A percentile compares a stretch with the other conserved stretches of the same genome.
phyloP scores from a whole-genome alignment of 2,329 filamentous ascomycete species.

The Hypocrella siamensis region DNA sequence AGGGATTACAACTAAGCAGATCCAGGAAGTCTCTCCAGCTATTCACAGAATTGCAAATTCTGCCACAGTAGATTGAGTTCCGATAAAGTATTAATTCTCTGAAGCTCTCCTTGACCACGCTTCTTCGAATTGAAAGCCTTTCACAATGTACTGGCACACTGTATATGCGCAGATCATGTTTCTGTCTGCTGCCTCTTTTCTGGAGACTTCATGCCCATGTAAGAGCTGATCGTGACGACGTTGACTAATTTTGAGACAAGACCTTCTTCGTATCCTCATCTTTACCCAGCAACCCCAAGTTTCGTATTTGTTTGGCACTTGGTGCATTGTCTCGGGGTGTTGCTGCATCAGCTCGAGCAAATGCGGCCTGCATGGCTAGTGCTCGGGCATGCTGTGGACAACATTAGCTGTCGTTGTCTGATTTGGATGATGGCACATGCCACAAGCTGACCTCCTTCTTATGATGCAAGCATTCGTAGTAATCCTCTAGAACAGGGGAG shows the following conservation, averaged over 20 bases:
- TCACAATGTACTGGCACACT: no score
- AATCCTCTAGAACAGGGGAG: constrained; percentile 73
- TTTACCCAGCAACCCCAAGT: constrained; percentile 68
- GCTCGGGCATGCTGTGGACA: constrained; percentile 55
- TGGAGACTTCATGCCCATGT: no score
- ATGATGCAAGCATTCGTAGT: constrained; percentile 98
- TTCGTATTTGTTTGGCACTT: constrained; percentile 73
- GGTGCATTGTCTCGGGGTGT: constrained; percentile 67
- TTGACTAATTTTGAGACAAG: constrained; percentile 18
- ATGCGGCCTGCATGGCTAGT: constrained; percentile 65
- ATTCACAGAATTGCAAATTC: no score
- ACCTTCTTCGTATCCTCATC: constrained; percentile 62
- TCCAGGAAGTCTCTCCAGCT: no score
- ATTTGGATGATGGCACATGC: not conserved
- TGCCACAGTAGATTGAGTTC: no score
- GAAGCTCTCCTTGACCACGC: no score
- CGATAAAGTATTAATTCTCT: no score
- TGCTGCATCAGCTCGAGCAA: constrained; percentile 62
- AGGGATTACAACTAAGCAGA: no score
- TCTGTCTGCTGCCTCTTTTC: no score
- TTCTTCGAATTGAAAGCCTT: no score
- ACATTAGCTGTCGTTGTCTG: constrained; percentile 6
- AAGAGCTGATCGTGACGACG: not conserved
- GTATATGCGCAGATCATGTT: no score
- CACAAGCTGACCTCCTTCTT: constrained; percentile 72